Base-by-base conservation (phyloP, 1,284 basidiomycete genomes). In the Tetrapyrgos nigripes region DNA sequence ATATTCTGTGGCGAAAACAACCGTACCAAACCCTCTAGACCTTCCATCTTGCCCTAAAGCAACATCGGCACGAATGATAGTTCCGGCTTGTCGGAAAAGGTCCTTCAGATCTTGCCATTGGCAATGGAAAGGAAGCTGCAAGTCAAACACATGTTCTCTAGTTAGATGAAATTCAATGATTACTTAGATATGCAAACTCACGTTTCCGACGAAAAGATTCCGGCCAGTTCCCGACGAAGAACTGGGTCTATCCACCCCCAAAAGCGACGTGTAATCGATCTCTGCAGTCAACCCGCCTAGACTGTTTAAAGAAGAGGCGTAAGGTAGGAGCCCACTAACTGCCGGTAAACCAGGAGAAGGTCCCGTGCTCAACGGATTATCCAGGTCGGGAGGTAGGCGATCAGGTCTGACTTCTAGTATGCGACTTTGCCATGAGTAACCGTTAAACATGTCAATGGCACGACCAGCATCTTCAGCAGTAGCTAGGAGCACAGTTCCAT, bases 61-160 rank as follows among this genome's bases (percentile, higher is more conserved):
- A 1, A 97, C 93, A 68, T 97, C 94, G 9, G 93, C 95, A 19
- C 95, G 87, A 28, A 94, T 79, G 52, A 98, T 91, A 17, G 91
- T 89, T 9, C 94, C 95, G 1, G 92, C 92, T 64, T 92, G 88
- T 11, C 95, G 85, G 72, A 97, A 95, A 3, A 97, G 82, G 69
- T 97, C 95, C 73, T 97, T 97, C 59, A 98, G 83, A 68, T 97
- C 95, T 76, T 98, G 97, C 97, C 97, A 99, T 78, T 97, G 96
- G 69, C 93, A 93, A 66, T 96, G 92, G 75, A 97, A 93, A 0
- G 96, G 96, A n/a, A 98, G 83, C 93, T 97, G 60, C 8, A 33
- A 49, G 26, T 10, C 55, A 33, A 46, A 19, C 11, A 14, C 40
- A 33, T 45, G 44, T 27, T 21, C 44, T n/a, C 17, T 23, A 40